A percentile compares a stretch with the other conserved stretches of the same genome.
phyloP scores from a whole-genome alignment of 2,329 filamentous ascomycete species.

The Calonectria naviculata region DNA sequence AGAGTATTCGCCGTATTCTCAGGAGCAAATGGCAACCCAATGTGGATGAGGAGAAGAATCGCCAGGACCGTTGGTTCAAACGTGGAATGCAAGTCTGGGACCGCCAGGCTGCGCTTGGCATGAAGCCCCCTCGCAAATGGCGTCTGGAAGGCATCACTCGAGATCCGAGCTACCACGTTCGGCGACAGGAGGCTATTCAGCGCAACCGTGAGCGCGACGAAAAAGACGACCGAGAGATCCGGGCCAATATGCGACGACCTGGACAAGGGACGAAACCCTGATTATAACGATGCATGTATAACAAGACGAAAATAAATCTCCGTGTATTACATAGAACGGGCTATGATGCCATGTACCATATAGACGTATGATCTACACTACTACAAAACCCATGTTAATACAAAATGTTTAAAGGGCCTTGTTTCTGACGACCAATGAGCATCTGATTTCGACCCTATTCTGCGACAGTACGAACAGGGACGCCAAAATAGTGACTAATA shows the following conservation, averaged over 20 bases:
- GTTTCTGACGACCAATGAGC: background rate
- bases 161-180: conserved; percentile 55
- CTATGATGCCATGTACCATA: conserved; percentile 10
- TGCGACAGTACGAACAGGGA: background rate
- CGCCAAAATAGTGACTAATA: background rate
- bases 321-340: conserved; percentile 6
- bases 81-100: conserved; percentile 71
- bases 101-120: conserved; percentile 68
- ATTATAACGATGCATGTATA: background rate
- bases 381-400: background rate
- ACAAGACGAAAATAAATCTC: conserved; percentile 6
- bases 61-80: conserved; percentile 71
- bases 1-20: conserved; percentile 88
- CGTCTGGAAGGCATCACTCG: conserved; percentile 63
- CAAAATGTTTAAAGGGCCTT: background rate
- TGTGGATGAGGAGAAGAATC: conserved; percentile 66
- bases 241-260: background rate
- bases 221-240: conserved; percentile 37
- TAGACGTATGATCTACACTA: conserved; percentile 17
- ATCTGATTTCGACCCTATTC: background rate
- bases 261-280: background rate
- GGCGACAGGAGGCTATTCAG: conserved; percentile 41
- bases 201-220: conserved; percentile 45
- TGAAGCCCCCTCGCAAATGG: conserved; percentile 72
- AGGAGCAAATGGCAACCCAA: conserved; percentile 79